Conservation (phyloP, 2,329 filamentous ascomycete species). For the Iodosphaeria phyllophila region DNA sequence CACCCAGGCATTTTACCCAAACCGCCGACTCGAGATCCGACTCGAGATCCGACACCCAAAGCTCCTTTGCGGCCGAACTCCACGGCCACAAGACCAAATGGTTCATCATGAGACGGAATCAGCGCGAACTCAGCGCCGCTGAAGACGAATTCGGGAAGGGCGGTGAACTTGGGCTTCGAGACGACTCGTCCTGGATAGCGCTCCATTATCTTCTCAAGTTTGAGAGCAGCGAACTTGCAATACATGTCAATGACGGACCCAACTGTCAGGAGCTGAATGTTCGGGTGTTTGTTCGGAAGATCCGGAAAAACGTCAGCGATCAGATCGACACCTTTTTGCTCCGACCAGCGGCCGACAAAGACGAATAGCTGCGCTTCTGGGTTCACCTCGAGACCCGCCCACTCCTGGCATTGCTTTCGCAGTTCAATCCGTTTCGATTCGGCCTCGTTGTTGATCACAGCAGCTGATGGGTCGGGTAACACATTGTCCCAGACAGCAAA, state of each 20-base stretch:
- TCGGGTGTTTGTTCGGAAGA: conserved; percentile 38
- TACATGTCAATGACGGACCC: conserved; percentile 50
- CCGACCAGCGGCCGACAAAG: conserved; percentile 50
- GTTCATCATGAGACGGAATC: conserved; percentile 50
- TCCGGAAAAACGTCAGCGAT: conserved; percentile 49
- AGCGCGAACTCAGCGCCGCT: conserved; percentile 49
- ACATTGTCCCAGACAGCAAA: conserved; percentile 40
- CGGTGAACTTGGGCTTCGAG: conserved; percentile 50
- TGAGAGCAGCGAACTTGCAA: conserved; percentile 47
- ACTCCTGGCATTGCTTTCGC: conserved; percentile 44
- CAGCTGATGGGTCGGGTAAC: conserved; percentile 22
- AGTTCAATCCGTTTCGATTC: conserved; percentile 33
- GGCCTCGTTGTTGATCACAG: conserved; percentile 33
- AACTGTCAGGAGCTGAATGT: conserved; percentile 42
- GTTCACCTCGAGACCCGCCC: conserved; percentile 43
- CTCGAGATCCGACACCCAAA: conserved; percentile 44
- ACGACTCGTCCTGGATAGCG: conserved; percentile 46
- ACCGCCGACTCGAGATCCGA: no score
- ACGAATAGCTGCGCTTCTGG: conserved; percentile 46
- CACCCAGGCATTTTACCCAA: conserved; percentile 54
- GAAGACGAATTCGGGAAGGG: conserved; percentile 47
- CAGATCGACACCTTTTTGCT: conserved; percentile 50
- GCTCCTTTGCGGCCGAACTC: conserved; percentile 52
- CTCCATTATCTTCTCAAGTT: conserved; percentile 44
- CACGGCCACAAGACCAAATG: conserved; percentile 49